Base-by-base conservation (phyloP, 73 alveolate species). In the Blepharisma stoltei region DNA sequence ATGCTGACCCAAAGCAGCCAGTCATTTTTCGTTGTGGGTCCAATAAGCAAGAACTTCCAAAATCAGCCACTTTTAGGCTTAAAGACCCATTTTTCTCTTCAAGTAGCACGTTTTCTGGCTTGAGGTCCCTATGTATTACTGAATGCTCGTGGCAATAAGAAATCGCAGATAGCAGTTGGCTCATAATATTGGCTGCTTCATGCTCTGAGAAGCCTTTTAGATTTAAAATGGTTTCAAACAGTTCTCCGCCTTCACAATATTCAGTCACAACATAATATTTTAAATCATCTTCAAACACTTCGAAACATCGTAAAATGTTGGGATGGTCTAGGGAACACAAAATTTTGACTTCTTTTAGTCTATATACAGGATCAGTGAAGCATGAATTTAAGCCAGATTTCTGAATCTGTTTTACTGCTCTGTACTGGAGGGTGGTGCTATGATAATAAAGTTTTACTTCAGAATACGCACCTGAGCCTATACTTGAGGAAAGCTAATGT, bases 161-260 rank as follows among this genome's bases (percentile, higher is more conserved):
- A 6, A 83, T 75, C 9, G 89, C 89, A 27, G 81, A 54, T 67
- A 83, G 71, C 32, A 83, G 71, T 67, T 83, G 89, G 55, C 70
- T 83, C 89, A 83, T 83, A 69, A 83, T 82, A 43, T 76, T 71
- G 47, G 82, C 71, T n/a, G 89, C 89, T 47, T 78, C 69, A 71
- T 60, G 79, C 78, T 83, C 89, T 23, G 71, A 60, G 49, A 83
- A 83, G 11, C 83, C 54, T 5, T 85, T 84, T 6, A 76, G 48
- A 41, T 67, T 60, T 37, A 85, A 73, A 21, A 87, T 84, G 8
- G 94, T 91, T 75, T 87, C 87, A 80, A 83, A 87, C 46, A 87
- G 81, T 77, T 88, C 92, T n/a, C 95, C 95, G 5, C 92, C 92
- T 80, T 79, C 81, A 9, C 78, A 70, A 53, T 46, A 85, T 55